phyloP scores from a whole-genome alignment of 345 rosid genomes.

The Eucalyptus decipiens region DNA sequence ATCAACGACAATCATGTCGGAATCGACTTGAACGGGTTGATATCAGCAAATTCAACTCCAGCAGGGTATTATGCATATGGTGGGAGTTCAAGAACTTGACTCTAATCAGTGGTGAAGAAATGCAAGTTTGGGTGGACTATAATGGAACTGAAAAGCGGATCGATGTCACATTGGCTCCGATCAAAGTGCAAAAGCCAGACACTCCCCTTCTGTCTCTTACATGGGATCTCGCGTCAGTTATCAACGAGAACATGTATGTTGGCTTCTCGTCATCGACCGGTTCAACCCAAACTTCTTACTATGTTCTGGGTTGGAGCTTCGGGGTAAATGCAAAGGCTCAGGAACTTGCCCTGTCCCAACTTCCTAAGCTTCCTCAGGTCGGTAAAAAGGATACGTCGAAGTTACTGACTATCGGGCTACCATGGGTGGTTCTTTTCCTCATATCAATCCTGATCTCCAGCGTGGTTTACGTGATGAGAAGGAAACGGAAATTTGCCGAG shows the following conservation, averaged over 20 bases:
- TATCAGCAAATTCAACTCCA: constrained; percentile 4
- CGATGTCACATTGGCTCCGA: constrained; percentile 39
- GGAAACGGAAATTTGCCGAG: constrained; percentile 53
- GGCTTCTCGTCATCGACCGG: constrained; percentile 80
- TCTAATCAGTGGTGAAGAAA: constrained; percentile 4
- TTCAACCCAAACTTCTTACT: constrained; percentile 5
- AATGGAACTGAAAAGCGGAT: constrained; percentile 5
- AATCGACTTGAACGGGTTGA: constrained; percentile 32
- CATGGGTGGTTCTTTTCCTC: constrained; percentile 11
- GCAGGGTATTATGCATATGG: constrained; percentile 12
- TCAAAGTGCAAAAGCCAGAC: constrained; percentile 17
- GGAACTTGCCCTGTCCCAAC: constrained; percentile 21
- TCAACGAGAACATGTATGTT: constrained; percentile 30
- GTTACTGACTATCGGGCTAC: constrained; percentile 30
- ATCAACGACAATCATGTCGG: constrained; percentile 42
- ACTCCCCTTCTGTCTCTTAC: constrained; percentile 26
- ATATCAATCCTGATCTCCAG: constrained; percentile 2
- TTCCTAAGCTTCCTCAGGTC: constrained; percentile 48
- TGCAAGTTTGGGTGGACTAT: constrained; percentile 56
- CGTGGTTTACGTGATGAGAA: constrained; percentile 3
- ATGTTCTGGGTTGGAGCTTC: constrained; percentile 68
- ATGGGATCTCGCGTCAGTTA: constrained; percentile 16
- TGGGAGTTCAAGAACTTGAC: constrained; percentile 7
- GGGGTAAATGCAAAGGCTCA: constrained; percentile 22
- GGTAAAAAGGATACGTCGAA: constrained; percentile 11